phyloP scores from a whole-genome alignment of 2,329 filamentous ascomycete species.

The Arachnopeziza araneosa region DNA sequence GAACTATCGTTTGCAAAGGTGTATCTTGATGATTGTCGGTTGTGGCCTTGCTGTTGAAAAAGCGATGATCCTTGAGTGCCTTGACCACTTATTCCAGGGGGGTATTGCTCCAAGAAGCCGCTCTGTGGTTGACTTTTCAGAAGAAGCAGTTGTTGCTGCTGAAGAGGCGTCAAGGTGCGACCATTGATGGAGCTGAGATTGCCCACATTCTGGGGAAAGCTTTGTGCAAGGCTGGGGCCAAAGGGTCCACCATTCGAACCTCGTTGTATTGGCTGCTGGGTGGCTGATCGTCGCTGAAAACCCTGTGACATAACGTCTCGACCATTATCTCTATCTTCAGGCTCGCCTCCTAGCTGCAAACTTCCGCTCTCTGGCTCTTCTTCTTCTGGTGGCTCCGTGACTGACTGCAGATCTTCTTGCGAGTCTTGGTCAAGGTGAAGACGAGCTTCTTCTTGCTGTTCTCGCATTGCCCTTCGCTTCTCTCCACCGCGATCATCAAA shows the following conservation, averaged over 20 bases:
- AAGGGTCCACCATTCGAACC: constrained; percentile 47
- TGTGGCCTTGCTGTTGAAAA: constrained; percentile 63
- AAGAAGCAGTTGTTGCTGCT: constrained; percentile 62
- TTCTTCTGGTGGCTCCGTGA: constrained; percentile 50
- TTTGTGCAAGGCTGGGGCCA: constrained; percentile 45
- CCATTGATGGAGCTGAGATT: constrained; percentile 56
- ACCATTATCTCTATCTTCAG: constrained; percentile 66
- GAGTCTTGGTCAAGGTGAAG: constrained; percentile 47
- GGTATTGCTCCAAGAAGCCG: constrained; percentile 55
- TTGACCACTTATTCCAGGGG: constrained; percentile 45
- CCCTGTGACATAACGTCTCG: constrained; percentile 41
- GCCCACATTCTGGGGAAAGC: constrained; percentile 43
- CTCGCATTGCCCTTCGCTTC: constrained; percentile 71
- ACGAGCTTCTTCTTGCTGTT: constrained; percentile 58
- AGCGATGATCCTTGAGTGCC: constrained; percentile 41
- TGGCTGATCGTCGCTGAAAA: constrained; percentile 55
- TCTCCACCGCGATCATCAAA: constrained; percentile 80
- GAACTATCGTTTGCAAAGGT: constrained; percentile 77
- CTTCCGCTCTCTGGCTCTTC: constrained; percentile 77
- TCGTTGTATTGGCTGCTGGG: constrained; percentile 74
- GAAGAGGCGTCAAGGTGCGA: constrained; percentile 74
- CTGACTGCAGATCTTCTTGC: constrained; percentile 45
- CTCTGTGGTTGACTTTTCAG: constrained; percentile 38
- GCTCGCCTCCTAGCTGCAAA: constrained; percentile 84
- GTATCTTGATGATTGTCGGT: constrained; percentile 79